A percentile compares a stretch with the other conserved stretches of the same genome.
These are phyloP conservation scores for Penicillium olsonii DNA, from an alignment of 2,329 filamentous ascomycete species.

Conservation along the genomic window DNA sequence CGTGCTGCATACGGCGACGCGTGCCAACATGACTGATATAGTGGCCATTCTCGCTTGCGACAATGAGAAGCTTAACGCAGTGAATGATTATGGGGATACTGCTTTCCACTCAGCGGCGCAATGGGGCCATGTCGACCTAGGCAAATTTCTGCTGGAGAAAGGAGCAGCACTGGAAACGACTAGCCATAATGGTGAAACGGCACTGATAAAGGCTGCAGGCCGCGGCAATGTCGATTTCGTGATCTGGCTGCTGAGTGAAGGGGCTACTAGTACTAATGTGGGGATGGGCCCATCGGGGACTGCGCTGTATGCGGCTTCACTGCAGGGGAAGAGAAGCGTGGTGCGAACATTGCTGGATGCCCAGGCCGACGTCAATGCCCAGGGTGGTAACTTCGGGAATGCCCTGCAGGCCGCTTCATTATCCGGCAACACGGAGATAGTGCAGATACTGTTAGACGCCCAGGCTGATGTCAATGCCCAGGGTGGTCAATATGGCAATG, in stretches of 20 bases:
- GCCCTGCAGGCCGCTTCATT: conserved; percentile 5
- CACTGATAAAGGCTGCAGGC: conserved; percentile 1
- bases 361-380: too few relatives aligned
- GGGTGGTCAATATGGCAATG: too few relatives aligned
- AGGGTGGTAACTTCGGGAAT: conserved; percentile 1
- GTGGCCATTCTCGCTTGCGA: neutral
- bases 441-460: too few relatives aligned
- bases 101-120: conserved; percentile 3
- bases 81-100: neutral
- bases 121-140: neutral
- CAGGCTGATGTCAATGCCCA: too few relatives aligned
- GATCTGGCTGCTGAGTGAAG: conserved; percentile 3
- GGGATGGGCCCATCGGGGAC: neutral
- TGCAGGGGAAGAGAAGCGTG: too few relatives aligned
- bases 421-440: neutral
- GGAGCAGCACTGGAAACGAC: neutral
- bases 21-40: neutral
- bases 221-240: conserved; percentile 4
- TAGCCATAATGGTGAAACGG: neutral
- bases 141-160: neutral
- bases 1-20: conserved; percentile 1
- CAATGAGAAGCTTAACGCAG: neutral
- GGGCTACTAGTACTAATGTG: neutral
- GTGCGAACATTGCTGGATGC: too few relatives aligned
- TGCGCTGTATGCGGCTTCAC: too few relatives aligned